Evolutionary conservation across 257 asterid species (phyloP), one percentile per base, ranked within the genome.

Genomic region (Linaria vulgaris): DNA sequence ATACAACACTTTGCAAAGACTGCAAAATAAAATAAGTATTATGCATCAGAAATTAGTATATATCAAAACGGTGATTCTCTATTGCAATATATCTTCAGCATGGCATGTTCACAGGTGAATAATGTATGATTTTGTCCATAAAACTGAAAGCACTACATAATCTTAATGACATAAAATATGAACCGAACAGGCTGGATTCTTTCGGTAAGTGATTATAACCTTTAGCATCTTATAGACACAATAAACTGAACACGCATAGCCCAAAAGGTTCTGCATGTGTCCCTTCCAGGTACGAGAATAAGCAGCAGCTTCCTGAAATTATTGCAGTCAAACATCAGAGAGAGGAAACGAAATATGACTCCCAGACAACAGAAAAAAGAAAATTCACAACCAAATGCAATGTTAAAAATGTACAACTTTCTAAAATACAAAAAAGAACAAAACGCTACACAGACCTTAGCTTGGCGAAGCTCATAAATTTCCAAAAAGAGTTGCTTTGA

Each of bases 201-300:
- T 22, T 49, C 16, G 34, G 56, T 49, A 45, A 57, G 61, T 48
- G 54, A 57, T 34, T 50, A 45, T 62, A 57, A 87, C 99, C 97
- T 87, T 94, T 56, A 94, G 66, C 99, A 94, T 94, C 74, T 94
- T 94, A 79, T 85, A 94, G 20, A 90, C 97, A 80, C 99, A 94
- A 81, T 94, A 94, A 51, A 80, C 77, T 45, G 99, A 90, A 70
- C 95, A 87, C 9, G 83, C 96, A 77, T 94, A 94, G 66, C 99
- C 99, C 84, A 94, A 80, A 44, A 94, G 84, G 82, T 94, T 94
- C 86, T 94, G 97, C 90, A 94, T 64, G 85, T 94, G 99, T 61
- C 99, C 99, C 88, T 75, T 94, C 99, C 99, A 94, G 31, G 97
- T 94, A 67, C 99, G 91, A 72, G 99, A 94, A 82, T 87, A 94